Evolutionary conservation across 2,329 filamentous ascomycete genomes (phyloP).

Genomic region (Fusarium humuli): DNA sequence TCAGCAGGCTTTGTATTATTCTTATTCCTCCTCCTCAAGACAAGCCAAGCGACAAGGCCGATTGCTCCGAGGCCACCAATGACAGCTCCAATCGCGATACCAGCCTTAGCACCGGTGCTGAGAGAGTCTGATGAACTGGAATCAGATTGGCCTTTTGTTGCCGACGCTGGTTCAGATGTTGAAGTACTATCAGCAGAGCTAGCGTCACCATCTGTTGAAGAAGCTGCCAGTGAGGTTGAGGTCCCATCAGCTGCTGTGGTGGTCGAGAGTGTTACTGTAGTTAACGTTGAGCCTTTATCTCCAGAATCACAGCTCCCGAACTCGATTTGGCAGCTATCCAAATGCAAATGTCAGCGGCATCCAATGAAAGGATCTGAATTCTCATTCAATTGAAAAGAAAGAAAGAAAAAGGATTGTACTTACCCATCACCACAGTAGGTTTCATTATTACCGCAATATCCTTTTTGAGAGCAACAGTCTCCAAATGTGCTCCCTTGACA

Average conservation of each 20-base stretch:
- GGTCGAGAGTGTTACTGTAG: not conserved
- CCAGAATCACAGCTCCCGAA: not conserved
- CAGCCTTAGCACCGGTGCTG: not conserved
- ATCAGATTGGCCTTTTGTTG: not conserved
- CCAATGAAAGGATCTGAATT: too few relatives aligned
- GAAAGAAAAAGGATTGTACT: not conserved
- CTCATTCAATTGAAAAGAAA: not conserved
- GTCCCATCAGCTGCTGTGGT: not conserved
- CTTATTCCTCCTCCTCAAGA: not conserved
- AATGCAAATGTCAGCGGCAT: not conserved
- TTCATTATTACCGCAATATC: not conserved
- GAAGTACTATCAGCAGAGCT: not conserved
- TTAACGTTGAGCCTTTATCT: not conserved
- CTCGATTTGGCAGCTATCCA: not conserved
- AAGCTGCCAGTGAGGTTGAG: not conserved
- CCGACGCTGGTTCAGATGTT: not conserved
- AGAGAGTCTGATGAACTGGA: not conserved
- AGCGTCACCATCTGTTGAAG: not conserved
- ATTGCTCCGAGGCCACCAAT: not conserved
- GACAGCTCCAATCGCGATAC: not conserved
- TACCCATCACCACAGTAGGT: slow-evolving; percentile 6
- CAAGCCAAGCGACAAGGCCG: not conserved
- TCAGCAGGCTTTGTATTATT: not conserved
- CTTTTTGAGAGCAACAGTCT: slow-evolving; percentile 1
- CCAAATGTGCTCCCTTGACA: slow-evolving; percentile 5